A percentile compares a stretch with the other conserved stretches of the same genome.
phyloP scores from a whole-genome alignment of 768 basidiomycete genomes.

The Naganishia randhawae region DNA sequence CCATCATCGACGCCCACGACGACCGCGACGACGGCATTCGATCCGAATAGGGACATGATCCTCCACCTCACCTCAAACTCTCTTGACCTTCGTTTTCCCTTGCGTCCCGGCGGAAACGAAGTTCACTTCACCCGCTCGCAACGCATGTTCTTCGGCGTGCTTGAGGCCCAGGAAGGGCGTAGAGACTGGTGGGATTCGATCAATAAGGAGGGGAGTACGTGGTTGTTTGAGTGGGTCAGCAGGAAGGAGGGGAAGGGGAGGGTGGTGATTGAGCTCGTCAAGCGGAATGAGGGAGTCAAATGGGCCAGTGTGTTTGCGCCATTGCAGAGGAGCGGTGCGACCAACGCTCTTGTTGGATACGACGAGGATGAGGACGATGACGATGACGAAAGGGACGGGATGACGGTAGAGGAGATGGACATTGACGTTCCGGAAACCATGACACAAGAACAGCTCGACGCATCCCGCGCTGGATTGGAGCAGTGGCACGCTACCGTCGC shows the following conservation, averaged over 20 bases:
- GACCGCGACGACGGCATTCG: constrained; percentile 33
- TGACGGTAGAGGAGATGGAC: constrained; percentile 52
- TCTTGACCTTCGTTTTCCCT: constrained; percentile 14
- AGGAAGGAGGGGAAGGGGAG: constrained; percentile 53
- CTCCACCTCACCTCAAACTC: constrained; percentile 7
- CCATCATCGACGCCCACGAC: constrained; percentile 58
- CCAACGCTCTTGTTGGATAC: not conserved
- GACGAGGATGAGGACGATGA: constrained; percentile 31
- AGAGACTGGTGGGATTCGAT: constrained; percentile 67
- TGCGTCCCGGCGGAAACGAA: not conserved
- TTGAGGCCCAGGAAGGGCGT: not conserved
- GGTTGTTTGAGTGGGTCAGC: constrained; percentile 70
- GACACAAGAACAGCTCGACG: constrained; percentile 74
- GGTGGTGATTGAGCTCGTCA: constrained; percentile 80
- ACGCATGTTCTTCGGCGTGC: not conserved
- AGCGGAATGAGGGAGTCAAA: constrained; percentile 71
- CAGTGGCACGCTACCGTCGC: constrained; percentile 58
- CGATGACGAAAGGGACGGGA: constrained; percentile 42
- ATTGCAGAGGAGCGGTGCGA: not conserved
- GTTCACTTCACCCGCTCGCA: not conserved
- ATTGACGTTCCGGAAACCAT: constrained; percentile 81
- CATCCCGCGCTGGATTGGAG: constrained; percentile 74
- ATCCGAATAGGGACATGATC: constrained; percentile 17
- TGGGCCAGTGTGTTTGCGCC: constrained; percentile 83
- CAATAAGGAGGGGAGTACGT: constrained; percentile 72